Conservation (phyloP, 176 grass and related monocot genomes). For the Canna indica region DNA sequence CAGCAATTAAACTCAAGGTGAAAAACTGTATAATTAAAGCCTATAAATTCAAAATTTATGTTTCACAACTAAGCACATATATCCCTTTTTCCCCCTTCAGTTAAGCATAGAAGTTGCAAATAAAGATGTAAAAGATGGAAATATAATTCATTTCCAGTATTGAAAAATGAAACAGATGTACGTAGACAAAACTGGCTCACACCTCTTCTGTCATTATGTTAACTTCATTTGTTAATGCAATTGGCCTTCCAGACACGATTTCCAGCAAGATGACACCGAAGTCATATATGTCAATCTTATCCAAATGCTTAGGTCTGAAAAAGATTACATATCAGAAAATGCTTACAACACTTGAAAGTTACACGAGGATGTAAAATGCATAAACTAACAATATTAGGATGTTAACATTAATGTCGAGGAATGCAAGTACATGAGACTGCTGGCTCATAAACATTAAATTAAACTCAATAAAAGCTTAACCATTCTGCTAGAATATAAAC, state of each 20-base stretch:
- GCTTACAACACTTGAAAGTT: background rate
- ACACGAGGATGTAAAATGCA: too few species aligned
- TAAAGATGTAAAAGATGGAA: background rate
- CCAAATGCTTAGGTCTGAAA: constrained; percentile 41
- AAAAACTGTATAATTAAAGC: background rate
- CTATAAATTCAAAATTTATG: background rate
- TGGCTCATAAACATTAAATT: too few species aligned
- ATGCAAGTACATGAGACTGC: too few species aligned
- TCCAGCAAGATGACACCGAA: constrained; percentile 82
- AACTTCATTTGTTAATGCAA: constrained; percentile 67
- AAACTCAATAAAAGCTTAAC: too few species aligned
- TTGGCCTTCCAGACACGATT: constrained; percentile 67
- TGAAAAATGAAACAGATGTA: constrained; percentile 6
- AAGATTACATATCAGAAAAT: background rate
- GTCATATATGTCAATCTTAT: constrained; percentile 73
- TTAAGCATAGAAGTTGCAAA: too few species aligned
- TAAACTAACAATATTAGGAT: too few species aligned
- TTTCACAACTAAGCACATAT: background rate
- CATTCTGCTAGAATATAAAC: too few species aligned
- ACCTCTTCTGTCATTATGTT: constrained; percentile 83
- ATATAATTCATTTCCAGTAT: background rate
- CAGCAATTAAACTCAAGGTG: constrained; percentile 6
- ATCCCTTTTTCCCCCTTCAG: background rate
- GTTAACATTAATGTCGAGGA: too few species aligned
- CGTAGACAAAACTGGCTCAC: background rate